Evolutionary conservation across 805 yeast species (phyloP).

Genomic region (Nakazawaea wyomingensis): DNA sequence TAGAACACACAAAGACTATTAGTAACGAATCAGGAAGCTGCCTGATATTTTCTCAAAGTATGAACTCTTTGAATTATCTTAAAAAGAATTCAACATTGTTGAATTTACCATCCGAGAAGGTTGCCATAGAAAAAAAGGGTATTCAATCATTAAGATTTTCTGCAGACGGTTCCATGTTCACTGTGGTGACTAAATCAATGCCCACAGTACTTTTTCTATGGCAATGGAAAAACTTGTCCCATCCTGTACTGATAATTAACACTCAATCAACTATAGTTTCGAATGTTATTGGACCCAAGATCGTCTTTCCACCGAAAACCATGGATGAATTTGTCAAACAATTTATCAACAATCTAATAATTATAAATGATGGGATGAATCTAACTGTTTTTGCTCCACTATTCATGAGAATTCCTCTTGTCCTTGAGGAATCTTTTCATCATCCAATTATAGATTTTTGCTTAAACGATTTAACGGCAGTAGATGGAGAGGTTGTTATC

Average conservation of each 20-base stretch:
- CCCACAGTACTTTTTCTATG: constrained; percentile 10
- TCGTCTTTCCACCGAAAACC: neutral
- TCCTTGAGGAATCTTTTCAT: neutral
- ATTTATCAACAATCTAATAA: constrained; percentile 2
- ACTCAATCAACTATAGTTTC: neutral
- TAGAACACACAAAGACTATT: neutral
- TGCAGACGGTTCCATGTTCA: neutral
- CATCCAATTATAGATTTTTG: neutral
- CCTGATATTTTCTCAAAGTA: neutral
- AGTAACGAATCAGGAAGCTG: neutral
- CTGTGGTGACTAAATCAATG: constrained; percentile 6
- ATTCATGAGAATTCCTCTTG: neutral
- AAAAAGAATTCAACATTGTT: neutral
- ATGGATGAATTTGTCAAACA: neutral
- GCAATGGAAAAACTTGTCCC: neutral
- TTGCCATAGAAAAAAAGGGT: neutral
- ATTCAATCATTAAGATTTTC: neutral
- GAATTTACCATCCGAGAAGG: neutral
- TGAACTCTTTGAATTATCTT: neutral
- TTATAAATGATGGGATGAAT: constrained; percentile 1
- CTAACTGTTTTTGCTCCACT: neutral
- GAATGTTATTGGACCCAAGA: neutral
- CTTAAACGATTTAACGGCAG: neutral
- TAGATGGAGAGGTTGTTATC: neutral
- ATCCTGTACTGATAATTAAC: constrained; percentile 4